These are phyloP conservation scores for Trichoderma virens DNA, from an alignment of 495 filamentous ascomycete species.

Conservation along the genomic window DNA sequence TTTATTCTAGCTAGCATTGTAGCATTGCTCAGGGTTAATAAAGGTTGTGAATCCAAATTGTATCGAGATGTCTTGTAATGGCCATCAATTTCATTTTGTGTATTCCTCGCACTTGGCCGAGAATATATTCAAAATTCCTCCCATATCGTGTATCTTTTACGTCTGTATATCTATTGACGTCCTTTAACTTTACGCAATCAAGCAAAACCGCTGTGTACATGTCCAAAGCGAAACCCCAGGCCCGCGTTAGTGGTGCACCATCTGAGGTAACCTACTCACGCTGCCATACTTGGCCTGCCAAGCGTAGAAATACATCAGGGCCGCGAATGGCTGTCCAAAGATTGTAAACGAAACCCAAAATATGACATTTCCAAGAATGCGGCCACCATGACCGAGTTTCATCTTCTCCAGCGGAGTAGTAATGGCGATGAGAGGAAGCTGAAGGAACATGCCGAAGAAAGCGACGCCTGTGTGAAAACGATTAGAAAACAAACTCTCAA, in stretches of 20 bases:
- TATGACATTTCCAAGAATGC: constrained; percentile 77
- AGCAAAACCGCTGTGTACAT: not conserved
- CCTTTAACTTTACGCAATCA: too few species aligned
- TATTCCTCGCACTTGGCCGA: too few species aligned
- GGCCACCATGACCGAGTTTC: constrained; percentile 58
- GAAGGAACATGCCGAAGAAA: constrained; percentile 87
- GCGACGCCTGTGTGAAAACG: constrained; percentile 58
- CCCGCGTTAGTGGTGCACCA: not conserved
- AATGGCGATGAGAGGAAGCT: constrained; percentile 77
- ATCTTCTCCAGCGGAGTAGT: constrained; percentile 73
- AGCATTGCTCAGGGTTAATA: too few species aligned
- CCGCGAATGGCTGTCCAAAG: constrained; percentile 86
- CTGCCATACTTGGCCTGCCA: constrained; percentile 98
- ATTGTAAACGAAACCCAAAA: constrained; percentile 96
- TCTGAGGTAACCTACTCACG: constrained; percentile 25
- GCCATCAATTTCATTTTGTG: not conserved
- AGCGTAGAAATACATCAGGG: constrained; percentile 88
- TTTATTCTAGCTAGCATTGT: not conserved
- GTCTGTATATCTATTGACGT: not conserved
- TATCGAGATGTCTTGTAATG: not conserved
- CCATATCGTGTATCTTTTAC: not conserved
- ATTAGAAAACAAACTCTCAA: not conserved
- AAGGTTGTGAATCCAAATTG: too few species aligned
- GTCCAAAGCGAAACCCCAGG: not conserved
- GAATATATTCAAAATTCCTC: too few species aligned